A percentile compares a stretch with the other conserved stretches of the same genome.
Conservation (phyloP, 108 stramenopile species). For the Nitzschia inconspicua region DNA sequence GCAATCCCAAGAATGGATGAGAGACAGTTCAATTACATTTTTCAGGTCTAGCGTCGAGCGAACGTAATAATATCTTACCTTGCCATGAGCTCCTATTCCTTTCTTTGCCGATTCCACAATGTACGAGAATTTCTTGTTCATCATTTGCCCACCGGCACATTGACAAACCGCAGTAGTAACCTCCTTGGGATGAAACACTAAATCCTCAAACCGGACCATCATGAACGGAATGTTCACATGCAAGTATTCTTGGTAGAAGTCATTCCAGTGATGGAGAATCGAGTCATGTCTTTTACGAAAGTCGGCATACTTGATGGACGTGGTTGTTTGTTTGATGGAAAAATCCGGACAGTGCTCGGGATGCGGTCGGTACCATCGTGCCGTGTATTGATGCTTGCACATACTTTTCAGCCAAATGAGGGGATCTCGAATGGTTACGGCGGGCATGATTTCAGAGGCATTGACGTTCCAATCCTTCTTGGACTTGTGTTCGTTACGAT, state of each 20-base stretch:
- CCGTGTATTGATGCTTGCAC: conserved; percentile 72
- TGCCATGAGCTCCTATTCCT: conserved; percentile 31
- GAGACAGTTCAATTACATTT: background rate
- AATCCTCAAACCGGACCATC: conserved; percentile 78
- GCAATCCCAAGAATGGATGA: background rate
- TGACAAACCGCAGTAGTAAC: conserved; percentile 47
- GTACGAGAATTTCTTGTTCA: conserved; percentile 44
- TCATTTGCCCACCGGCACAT: conserved; percentile 59
- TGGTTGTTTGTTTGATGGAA: conserved; percentile 26
- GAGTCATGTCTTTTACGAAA: conserved; percentile 30
- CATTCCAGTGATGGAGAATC: conserved; percentile 61
- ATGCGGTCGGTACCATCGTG: conserved; percentile 40
- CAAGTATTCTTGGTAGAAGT: conserved; percentile 59
- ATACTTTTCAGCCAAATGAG: conserved; percentile 69
- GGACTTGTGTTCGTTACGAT: conserved; percentile 39
- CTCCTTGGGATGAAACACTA: conserved; percentile 66
- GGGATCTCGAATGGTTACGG: conserved; percentile 67
- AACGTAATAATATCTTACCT: background rate
- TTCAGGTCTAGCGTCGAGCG: background rate
- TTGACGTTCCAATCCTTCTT: conserved; percentile 32
- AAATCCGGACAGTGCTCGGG: conserved; percentile 59
- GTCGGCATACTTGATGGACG: conserved; percentile 25
- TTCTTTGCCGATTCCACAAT: conserved; percentile 73
- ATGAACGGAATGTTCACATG: conserved; percentile 62
- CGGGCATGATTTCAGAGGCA: conserved; percentile 36